Conservation (phyloP, 306 rosid species). For the Senna siamea region DNA sequence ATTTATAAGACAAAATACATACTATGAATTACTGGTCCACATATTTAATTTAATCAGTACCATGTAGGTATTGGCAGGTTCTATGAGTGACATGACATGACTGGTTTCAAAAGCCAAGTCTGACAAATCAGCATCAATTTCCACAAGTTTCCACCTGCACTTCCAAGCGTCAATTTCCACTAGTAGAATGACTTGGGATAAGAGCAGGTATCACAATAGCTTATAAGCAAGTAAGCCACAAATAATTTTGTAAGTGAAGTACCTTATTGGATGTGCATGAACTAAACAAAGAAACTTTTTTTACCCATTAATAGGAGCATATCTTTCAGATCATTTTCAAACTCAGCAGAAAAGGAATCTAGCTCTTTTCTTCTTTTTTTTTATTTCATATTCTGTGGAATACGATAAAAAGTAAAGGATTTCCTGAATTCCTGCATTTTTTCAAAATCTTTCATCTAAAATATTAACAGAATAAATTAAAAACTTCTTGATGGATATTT, state of each 20-base stretch:
- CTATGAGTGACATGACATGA: constrained; percentile 86
- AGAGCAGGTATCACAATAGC: constrained; percentile 6
- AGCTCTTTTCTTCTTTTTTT: no score
- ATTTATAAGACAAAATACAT: constrained; percentile 15
- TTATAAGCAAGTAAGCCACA: background rate
- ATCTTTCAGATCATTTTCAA: constrained; percentile 14
- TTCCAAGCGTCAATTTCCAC: constrained; percentile 17
- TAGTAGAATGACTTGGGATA: background rate
- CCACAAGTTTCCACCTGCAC: constrained; percentile 88
- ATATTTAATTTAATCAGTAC: constrained; percentile 47
- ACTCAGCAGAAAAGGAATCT: background rate
- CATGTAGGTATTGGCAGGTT: constrained; percentile 94
- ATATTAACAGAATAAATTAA: constrained; percentile 10
- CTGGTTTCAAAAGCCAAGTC: constrained; percentile 68
- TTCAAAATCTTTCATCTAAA: constrained; percentile 19
- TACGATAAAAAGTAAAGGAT: background rate
- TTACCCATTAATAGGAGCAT: background rate
- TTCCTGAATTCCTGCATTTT: background rate
- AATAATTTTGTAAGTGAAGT: background rate
- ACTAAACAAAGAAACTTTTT: background rate
- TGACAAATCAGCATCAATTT: constrained; percentile 79
- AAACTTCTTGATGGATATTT: constrained; percentile 6
- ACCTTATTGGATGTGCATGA: background rate
- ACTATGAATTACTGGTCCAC: constrained; percentile 15
- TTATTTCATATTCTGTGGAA: background rate